Evolutionary conservation across 108 stramenopile species (phyloP), one percentile per base, ranked within the genome.

Genomic region (Schizochytrium sp.): DNA sequence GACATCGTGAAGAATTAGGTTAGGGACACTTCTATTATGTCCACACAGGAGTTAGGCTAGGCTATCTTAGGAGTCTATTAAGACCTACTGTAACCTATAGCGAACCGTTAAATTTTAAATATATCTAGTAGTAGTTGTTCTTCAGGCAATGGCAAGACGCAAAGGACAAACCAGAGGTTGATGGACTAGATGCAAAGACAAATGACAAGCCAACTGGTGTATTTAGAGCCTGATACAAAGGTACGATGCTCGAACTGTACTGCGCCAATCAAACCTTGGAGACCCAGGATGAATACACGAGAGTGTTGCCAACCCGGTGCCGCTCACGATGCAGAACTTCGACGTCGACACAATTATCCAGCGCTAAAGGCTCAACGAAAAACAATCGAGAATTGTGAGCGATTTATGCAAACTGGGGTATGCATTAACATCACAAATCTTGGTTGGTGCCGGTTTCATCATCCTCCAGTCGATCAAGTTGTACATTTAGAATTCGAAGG

Each of bases 401-500:
- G 50, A 53, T 83, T 38, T 3, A 7, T 47, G 3, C 53, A 49
- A 28, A 55, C 76, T 3, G 76, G 76, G 5, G 28, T 83, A 1
- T 83, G 76, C 76, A 13, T 10, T 13, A 55, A 10, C 10, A 55
- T 55, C 38, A 53, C 49, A 28, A 47, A 53, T 10, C 76, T 83
- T 0, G 76, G 76, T 8, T 83, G 76, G 76, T 83, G 76, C 76
- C 76, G 40, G 50, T 83, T 10, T 38, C 50, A 83, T 53, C 76
- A 83, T 83, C 76, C 76, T 56, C 5, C 13, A 53, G n/a, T 38
- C 28, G 15, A 49, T 10, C 15, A 83, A 10, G 28, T 83, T 0
- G 76, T 83, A 53, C 12, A 69, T 38, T 44, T 69, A 38, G 64
- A 69, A 38, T 83, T 49, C 28, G 76, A 83, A 28, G 47, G 47